These are phyloP conservation scores for Diutina rugosa DNA, from an alignment of 1,139 yeast species.

Conservation along the genomic window DNA sequence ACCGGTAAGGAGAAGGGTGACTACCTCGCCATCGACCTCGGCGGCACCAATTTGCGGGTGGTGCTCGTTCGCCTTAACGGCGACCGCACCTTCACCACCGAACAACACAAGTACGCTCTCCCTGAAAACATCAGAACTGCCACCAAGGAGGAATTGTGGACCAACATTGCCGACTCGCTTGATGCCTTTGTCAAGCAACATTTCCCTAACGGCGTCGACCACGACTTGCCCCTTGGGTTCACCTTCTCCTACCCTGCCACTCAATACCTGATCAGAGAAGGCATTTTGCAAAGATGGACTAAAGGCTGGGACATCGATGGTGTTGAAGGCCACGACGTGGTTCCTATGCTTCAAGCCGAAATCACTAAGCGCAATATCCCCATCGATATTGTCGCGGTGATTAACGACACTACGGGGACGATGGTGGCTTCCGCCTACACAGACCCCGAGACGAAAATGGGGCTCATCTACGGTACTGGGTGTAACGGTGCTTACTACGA, in stretches of 20 bases:
- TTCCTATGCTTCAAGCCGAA: constrained; percentile 76
- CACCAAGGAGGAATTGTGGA: constrained; percentile 63
- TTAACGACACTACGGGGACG: constrained; percentile 96
- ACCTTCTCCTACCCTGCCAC: constrained; percentile 92
- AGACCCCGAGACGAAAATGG: constrained; percentile 83
- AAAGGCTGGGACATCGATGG: constrained; percentile 92
- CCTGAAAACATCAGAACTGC: constrained; percentile 74
- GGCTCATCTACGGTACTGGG: constrained; percentile 95
- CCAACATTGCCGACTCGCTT: constrained; percentile 75
- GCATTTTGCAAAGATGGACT: constrained; percentile 92
- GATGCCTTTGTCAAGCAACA: constrained; percentile 47
- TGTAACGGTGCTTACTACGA: constrained; percentile 97
- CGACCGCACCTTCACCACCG: constrained; percentile 63
- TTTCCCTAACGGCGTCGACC: constrained; percentile 44
- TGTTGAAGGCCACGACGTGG: constrained; percentile 93
- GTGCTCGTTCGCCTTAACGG: constrained; percentile 77
- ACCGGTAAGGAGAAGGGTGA: constrained; percentile 85
- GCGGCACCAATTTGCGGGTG: constrained; percentile 89
- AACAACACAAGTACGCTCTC: constrained; percentile 70
- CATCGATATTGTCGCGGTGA: constrained; percentile 78
- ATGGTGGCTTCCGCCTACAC: constrained; percentile 91
- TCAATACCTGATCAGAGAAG: constrained; percentile 73
- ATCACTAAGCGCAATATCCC: constrained; percentile 56
- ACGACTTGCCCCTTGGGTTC: constrained; percentile 71
- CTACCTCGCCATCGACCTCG: constrained; percentile 86